These are phyloP conservation scores for Chytriomyces sp. DNA, from an alignment of 192 early-diverging fungal genomes.

Conservation along the genomic window DNA sequence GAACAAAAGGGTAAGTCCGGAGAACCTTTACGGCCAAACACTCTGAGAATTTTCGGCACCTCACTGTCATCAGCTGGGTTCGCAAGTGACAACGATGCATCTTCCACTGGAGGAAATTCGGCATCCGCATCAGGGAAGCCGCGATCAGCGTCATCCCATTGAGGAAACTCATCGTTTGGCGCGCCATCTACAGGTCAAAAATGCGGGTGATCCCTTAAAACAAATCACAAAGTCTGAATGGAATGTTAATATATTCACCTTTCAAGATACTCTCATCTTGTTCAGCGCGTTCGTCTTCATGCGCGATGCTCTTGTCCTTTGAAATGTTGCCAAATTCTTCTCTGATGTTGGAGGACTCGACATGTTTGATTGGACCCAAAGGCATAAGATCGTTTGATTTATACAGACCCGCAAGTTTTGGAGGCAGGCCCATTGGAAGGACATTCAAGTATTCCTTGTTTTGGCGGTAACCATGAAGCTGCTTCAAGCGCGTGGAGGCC, in stretches of 20 bases:
- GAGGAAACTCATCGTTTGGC: neutral
- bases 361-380: neutral
- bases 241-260: neutral
- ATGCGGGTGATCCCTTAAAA: too few species aligned
- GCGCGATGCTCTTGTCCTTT: conserved; percentile 15
- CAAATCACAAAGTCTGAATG: neutral
- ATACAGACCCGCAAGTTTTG: conserved; percentile 8
- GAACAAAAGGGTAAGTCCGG: neutral
- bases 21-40: neutral
- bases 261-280: neutral
- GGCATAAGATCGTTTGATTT: neutral
- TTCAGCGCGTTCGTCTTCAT: conserved; percentile 11
- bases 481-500: neutral
- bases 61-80: neutral
- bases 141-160: conserved; percentile 8
- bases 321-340: neutral
- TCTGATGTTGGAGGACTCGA: neutral
- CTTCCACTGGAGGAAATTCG: conserved; percentile 12
- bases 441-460: conserved; percentile 13
- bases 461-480: neutral
- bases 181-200: neutral
- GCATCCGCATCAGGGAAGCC: conserved; percentile 23
- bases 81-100: conserved; percentile 13
- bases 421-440: neutral
- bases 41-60: neutral